These are phyloP conservation scores for Neofusicoccum umdonicola DNA, from an alignment of 2,329 filamentous ascomycete genomes.

Conservation along the genomic window DNA sequence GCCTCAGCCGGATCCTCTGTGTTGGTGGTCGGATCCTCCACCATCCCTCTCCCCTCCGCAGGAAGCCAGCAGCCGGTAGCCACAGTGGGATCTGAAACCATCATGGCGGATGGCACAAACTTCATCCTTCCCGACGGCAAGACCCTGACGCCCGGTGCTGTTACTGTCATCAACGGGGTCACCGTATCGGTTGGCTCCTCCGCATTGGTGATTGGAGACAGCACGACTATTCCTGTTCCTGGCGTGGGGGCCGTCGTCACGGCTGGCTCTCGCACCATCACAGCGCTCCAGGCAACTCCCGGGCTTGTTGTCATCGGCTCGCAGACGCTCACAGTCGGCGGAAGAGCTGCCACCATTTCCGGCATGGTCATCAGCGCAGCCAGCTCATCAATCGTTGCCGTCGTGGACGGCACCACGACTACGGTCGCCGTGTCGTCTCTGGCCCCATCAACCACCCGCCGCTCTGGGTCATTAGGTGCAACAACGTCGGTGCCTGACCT, in stretches of 20 bases:
- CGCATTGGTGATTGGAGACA: not conserved
- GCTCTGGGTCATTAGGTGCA: no score
- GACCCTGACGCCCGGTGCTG: not conserved
- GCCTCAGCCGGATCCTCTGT: not conserved
- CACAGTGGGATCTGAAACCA: not conserved
- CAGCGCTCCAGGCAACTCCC: not conserved
- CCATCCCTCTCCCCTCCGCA: not conserved
- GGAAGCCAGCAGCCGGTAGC: not conserved
- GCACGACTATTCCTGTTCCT: not conserved
- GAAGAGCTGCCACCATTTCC: not conserved
- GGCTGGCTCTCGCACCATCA: not conserved
- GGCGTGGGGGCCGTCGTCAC: not conserved
- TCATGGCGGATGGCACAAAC: not conserved
- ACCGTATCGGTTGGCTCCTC: not conserved
- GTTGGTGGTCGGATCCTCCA: not conserved
- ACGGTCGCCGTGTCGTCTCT: not conserved
- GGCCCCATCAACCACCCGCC: no score
- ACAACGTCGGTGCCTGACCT: no score
- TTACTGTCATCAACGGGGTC: not conserved
- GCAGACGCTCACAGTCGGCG: not conserved
- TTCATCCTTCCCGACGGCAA: not conserved
- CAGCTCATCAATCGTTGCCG: not conserved
- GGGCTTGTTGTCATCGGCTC: not conserved
- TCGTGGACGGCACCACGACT: not conserved
- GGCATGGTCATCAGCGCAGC: not conserved